Evolutionary conservation across 2,329 filamentous ascomycete species (phyloP), one percentile per base, ranked within the genome.

Genomic region (Apiospora sp.): DNA sequence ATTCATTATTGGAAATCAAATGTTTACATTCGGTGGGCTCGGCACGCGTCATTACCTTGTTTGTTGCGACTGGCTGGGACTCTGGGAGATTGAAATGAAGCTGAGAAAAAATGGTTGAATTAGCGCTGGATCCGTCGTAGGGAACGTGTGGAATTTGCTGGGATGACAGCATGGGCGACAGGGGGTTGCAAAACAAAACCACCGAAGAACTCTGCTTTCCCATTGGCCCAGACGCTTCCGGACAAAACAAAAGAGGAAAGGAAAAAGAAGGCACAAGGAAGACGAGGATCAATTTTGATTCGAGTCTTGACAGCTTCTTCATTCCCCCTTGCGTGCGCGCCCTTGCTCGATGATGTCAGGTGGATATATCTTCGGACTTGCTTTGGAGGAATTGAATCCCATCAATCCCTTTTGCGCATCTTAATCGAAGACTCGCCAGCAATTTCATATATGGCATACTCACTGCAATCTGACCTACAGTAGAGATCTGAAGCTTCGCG

Each of bases 231-330:
- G 34, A 4, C 27, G 16, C 67, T 34, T 37, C 44, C 4, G 14
- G 30, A 24, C 44, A 69, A 49, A 69, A 49, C 67, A 49, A 69
- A 69, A 69, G 24, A 69, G 67, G 67, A 69, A 69, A 69, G 30
- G 67, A 69, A 69, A 49, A 69, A 49, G 67, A 69, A 69, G 58
- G 30, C 58, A 41, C 34, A 6, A n/a, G 27, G 30, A 34, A 41
- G 34, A 41, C 34, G 58, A 41, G 7, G 30, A 22, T 61, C 30
- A 41, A 64, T 41, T 14, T 24, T 6, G 34, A 64, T 14, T 24
- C 8, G 34, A 64, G 12, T 41, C 58, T n/a, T n/a, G 58, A 64
- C 22, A 64, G 51, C 51, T n/a, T 14, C 14, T 27, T 58, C 16
- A 8, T 14, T 10, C 51, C 34, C 58, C 58, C 58, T 64, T 64